Base-by-base conservation (phyloP, 352 stramenopile species). In the Blastocystis sp. region DNA sequence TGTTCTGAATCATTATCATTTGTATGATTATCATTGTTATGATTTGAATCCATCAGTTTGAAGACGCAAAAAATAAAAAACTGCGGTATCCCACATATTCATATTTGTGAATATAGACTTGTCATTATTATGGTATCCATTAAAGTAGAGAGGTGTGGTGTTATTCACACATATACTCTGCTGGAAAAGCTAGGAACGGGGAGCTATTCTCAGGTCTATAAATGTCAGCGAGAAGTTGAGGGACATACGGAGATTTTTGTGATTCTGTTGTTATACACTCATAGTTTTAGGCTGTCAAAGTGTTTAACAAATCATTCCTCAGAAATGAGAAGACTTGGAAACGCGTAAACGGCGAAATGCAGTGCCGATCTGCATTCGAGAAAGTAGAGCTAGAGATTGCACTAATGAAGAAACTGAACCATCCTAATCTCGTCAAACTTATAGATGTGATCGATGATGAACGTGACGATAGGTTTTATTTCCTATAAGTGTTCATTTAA, bases 391-490 rank as follows among this genome's bases (percentile, higher is more conserved):
- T 76, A 3, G 94, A 96, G 90, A 93, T 96, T 34, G 94, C 93
- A 6, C 95, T 96, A 77, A 96, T 96, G 94, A 96, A 96, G 91
- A 95, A 95, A 70, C 92, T 96, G 6, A 95, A 94, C 87, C 94
- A 96, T 80, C 93, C 90, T 41, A 96, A 96, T 82, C 93, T 96
- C 20, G 94, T 96, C 66, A 93, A 94, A 89, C 92, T 96, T 41
- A 93, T 96, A 7, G 94, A 96, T 84, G 93, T 96, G 5, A 95
- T 96, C 41, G 94, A 96, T 68, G 94, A 96, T 53, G 93, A 93
- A 5, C 8, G 62, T 39, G 43, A 13, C 29, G 77, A 88, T 43
- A 88, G 37, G 77, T 88, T 15, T 29, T 11, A 45, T 76, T 50
- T 23, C 3, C 37, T n/a, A 75, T 11, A n/a, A 26, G 3, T 13